phyloP scores from a whole-genome alignment of 805 yeast species.

The Candida parachauliodes region DNA sequence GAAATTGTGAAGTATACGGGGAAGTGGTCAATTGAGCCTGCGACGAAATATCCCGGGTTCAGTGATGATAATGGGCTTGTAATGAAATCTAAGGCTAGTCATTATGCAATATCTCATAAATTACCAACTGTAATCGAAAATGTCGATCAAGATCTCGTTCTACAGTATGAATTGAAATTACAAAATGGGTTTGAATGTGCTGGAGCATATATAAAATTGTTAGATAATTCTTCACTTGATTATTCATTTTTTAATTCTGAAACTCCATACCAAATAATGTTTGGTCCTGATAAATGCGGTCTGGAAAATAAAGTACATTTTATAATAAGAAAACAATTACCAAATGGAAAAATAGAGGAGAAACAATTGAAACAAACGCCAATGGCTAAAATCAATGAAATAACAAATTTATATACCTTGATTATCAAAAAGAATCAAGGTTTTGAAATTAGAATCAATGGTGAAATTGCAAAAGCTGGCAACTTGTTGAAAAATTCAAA shows the following conservation, averaged over 20 bases:
- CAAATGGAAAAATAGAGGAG: conserved; percentile 57
- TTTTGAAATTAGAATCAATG: conserved; percentile 80
- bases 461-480: conserved; percentile 69
- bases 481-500: conserved; percentile 50
- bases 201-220: conserved; percentile 82
- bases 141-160: conserved; percentile 62
- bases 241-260: conserved; percentile 53
- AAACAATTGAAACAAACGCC: conserved; percentile 70
- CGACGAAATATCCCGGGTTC: conserved; percentile 48
- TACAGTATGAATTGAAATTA: conserved; percentile 85
- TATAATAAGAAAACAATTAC: conserved; percentile 58
- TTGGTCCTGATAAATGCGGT: conserved; percentile 94
- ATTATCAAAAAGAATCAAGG: conserved; percentile 61
- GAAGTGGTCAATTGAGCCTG: conserved; percentile 66
- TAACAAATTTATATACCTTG: conserved; percentile 72
- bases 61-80: conserved; percentile 72
- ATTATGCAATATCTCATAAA: conserved; percentile 72
- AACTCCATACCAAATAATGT: conserved; percentile 82
- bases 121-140: conserved; percentile 59
- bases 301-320: conserved; percentile 75
- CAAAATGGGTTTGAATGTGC: conserved; percentile 82
- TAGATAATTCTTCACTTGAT: conserved; percentile 38
- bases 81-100: conserved; percentile 69
- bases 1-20: conserved; percentile 55
- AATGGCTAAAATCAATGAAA: conserved; percentile 52